phyloP scores from a whole-genome alignment of 225 moss, liverwort and hornwort species.

The Sphagnum tenellum region DNA sequence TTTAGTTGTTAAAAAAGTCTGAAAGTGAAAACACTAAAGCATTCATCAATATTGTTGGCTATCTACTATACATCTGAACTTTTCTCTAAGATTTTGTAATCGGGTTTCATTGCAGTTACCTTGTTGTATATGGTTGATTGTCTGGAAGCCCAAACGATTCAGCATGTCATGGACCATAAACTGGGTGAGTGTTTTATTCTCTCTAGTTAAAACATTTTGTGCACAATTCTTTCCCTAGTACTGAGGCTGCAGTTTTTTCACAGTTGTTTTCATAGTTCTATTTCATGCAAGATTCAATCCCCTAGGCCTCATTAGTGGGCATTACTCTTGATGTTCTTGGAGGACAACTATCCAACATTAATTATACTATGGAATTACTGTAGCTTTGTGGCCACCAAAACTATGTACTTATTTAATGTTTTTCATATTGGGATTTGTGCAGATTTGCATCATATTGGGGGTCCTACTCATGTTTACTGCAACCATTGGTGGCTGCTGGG shows the following conservation, averaged over 20 bases:
- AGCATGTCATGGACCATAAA: constrained; percentile 31
- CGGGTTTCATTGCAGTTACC: constrained; percentile 20
- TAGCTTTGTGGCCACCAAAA: too few species aligned
- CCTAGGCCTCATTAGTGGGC: neutral
- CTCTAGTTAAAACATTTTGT: constrained; percentile 2
- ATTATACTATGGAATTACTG: too few species aligned
- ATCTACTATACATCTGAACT: too few species aligned
- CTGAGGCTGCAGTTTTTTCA: too few species aligned
- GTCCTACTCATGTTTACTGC: constrained; percentile 12
- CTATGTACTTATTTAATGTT: neutral
- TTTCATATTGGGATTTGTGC: neutral
- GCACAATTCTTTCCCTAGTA: too few species aligned
- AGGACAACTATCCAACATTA: too few species aligned
- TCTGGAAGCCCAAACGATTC: constrained; percentile 29
- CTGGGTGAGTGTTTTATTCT: constrained; percentile 10
- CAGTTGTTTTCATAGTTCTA: too few species aligned
- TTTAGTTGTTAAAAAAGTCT: too few species aligned
- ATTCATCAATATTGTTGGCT: too few species aligned
- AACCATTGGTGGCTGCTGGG: constrained; percentile 11
- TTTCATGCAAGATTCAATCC: neutral
- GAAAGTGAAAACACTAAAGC: too few species aligned
- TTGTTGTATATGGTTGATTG: constrained; percentile 50
- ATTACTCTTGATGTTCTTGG: neutral
- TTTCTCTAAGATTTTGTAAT: neutral
- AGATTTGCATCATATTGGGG: constrained; percentile 17